Percentiles rank a stretch among this genome's conserved stretches.
Conservation (phyloP, 192 early-diverging fungal genomes). For the Entomortierella lignicola region DNA sequence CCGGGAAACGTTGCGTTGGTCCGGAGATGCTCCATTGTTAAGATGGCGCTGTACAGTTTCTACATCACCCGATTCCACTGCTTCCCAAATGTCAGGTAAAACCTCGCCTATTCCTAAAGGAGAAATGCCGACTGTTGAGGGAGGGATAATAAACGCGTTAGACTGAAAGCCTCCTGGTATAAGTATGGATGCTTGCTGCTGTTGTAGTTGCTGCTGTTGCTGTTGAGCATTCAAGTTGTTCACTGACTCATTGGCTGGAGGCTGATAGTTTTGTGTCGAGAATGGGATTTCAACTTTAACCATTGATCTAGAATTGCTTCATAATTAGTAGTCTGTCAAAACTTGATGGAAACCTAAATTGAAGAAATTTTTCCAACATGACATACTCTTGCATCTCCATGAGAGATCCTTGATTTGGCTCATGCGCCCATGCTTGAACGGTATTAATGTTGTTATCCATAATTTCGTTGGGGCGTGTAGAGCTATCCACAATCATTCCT, state of each 20-base stretch:
- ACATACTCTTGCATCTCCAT: conserved; percentile 1
- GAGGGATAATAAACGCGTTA: conserved; percentile 12
- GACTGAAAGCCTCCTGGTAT: conserved; percentile 18
- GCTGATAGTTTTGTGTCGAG: conserved; percentile 2
- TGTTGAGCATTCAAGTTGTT: neutral
- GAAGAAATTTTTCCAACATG: neutral
- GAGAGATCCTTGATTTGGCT: neutral
- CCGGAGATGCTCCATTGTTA: conserved; percentile 37
- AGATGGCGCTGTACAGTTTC: conserved; percentile 30
- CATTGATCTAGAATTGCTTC: neutral
- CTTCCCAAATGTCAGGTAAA: conserved; percentile 41
- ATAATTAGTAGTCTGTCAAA: neutral
- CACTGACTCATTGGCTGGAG: neutral
- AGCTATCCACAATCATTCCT: conserved; percentile 38
- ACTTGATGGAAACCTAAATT: too few relatives aligned
- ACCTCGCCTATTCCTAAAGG: conserved; percentile 2
- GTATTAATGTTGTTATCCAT: conserved; percentile 37
- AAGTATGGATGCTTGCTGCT: conserved; percentile 15
- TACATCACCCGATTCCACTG: conserved; percentile 30
- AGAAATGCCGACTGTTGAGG: conserved; percentile 7
- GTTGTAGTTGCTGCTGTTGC: conserved; percentile 6
- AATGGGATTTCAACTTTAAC: conserved; percentile 34
- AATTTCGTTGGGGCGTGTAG: conserved; percentile 32
- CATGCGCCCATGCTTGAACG: conserved; percentile 16
- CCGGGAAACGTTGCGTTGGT: conserved; percentile 32